Evolutionary conservation across 176 grass and related monocot species (phyloP), one percentile per base, ranked within the genome.

Genomic region (Musa beccarii): DNA sequence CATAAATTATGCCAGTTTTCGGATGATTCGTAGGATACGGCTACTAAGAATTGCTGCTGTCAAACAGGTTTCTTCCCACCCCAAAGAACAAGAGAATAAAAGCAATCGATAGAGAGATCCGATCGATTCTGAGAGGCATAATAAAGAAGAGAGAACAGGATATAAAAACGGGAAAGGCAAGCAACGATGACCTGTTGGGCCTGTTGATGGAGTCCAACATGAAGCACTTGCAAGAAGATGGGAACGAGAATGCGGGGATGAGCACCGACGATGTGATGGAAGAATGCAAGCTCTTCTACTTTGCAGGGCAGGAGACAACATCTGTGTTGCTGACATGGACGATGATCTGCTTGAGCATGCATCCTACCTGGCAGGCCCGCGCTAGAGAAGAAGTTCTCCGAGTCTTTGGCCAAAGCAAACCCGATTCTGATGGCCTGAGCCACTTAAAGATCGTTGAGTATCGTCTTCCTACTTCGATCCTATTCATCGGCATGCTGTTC

Each of bases 221-320:
- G 82, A 82, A 79, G 49, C 81, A 87, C 49, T 73, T 3, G 5
- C 66, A 56, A 29, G 83, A 63, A 26, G 24, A 89, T 8, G 87
- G 92, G 15, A 84, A 86, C 29, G 54, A 81, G 3, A 66, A 50
- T 34, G 55, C 51, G 25, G 78, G 72, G 49, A 82, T 96, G 73
- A 89, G 78, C 2, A 71, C 75, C 8, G 92, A 87, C 9, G 87
- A 96, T 6, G 75, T 96, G 74, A 92, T 92, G 2, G 82, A 79
- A 15, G 89, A 96, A 73, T 96, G 89, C 84, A 89, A 84, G 81
- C 0, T 92, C n/a, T 92, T 96, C 84, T 96, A 96, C 84, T 92
- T 96, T 34, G 92, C 89, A 2, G 92, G 92, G 59, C 79, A 83
- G 13, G 92, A 92, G 81, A 86, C 89, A 1, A 92, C 87, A 0